Evolutionary conservation across 163 green algal species (phyloP).

Genomic region (Chlamydomonas reinhardtii): DNA sequence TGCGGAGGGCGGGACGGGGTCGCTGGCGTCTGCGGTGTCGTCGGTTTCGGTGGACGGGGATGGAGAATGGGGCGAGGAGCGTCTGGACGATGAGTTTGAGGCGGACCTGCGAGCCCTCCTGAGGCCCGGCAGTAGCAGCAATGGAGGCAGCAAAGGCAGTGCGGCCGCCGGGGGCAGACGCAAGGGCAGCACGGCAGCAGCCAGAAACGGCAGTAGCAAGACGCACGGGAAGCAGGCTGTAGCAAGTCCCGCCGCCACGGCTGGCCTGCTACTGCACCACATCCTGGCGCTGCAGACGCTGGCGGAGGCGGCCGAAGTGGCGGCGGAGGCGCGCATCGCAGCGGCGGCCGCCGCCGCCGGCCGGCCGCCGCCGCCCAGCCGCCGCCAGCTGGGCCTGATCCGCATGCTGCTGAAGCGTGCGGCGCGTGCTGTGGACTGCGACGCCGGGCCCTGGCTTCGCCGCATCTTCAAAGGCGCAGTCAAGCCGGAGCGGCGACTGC

Average conservation of each 20-base stretch:
- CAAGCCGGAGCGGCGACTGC: neutral
- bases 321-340: neutral
- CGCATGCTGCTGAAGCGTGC: constrained; percentile 20
- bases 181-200: neutral
- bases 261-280: constrained; percentile 7
- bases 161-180: no score
- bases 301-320: constrained; percentile 28
- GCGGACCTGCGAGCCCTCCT: no score
- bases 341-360: constrained; percentile 1
- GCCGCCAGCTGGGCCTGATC: constrained; percentile 4
- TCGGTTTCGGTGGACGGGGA: no score
- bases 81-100: no score
- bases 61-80: no score
- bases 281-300: constrained; percentile 25
- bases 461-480: neutral
- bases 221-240: neutral
- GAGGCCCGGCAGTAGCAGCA: no score
- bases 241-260: neutral
- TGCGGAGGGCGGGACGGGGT: neutral
- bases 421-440: constrained; percentile 24
- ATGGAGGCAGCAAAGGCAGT: no score
- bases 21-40: neutral
- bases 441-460: constrained; percentile 23
- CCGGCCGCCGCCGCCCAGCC: constrained; percentile 21
- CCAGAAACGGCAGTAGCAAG: no score